A percentile compares a stretch with the other conserved stretches of the same genome.
phyloP scores from a whole-genome alignment of 192 early-diverging fungal genomes.

The Coemansia sp. region DNA sequence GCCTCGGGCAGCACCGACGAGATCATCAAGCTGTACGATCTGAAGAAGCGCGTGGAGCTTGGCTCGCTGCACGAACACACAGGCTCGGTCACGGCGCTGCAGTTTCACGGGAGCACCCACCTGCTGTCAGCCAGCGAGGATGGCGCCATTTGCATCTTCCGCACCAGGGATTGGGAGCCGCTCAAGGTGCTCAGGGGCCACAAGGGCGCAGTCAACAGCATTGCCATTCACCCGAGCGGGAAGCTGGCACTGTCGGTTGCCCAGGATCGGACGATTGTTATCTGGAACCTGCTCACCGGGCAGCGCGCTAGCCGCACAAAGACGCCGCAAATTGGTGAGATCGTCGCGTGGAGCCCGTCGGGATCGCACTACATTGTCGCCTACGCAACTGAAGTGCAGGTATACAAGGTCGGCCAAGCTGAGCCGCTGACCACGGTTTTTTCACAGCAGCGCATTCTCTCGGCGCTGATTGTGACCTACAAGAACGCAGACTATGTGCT shows the following conservation, averaged over 20 bases:
- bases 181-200: slow-evolving; percentile 84
- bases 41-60: slow-evolving; percentile 80
- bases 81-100: slow-evolving; percentile 84
- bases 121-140: slow-evolving; percentile 89
- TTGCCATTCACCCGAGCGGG: slow-evolving; percentile 93
- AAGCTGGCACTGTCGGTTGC: slow-evolving; percentile 86
- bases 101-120: slow-evolving; percentile 77
- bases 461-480: slow-evolving; percentile 16
- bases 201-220: slow-evolving; percentile 62
- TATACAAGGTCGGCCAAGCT: slow-evolving; percentile 37
- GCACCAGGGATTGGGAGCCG: slow-evolving; percentile 96
- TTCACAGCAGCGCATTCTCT: slow-evolving; percentile 37
- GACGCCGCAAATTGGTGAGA: slow-evolving; percentile 26
- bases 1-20: slow-evolving; percentile 97
- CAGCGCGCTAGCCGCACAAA: slow-evolving; percentile 58
- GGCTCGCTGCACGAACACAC: slow-evolving; percentile 89
- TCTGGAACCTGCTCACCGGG: slow-evolving; percentile 78
- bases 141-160: slow-evolving; percentile 80
- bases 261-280: slow-evolving; percentile 60
- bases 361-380: slow-evolving; percentile 36
- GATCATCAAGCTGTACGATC: slow-evolving; percentile 87
- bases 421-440: slow-evolving; percentile 35
- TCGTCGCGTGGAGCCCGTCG: slow-evolving; percentile 38
- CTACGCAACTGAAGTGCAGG: slow-evolving; percentile 42
- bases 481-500: slow-evolving; percentile 25